Conservation (phyloP, 495 filamentous ascomycete species). For the Neurospora sp. region DNA sequence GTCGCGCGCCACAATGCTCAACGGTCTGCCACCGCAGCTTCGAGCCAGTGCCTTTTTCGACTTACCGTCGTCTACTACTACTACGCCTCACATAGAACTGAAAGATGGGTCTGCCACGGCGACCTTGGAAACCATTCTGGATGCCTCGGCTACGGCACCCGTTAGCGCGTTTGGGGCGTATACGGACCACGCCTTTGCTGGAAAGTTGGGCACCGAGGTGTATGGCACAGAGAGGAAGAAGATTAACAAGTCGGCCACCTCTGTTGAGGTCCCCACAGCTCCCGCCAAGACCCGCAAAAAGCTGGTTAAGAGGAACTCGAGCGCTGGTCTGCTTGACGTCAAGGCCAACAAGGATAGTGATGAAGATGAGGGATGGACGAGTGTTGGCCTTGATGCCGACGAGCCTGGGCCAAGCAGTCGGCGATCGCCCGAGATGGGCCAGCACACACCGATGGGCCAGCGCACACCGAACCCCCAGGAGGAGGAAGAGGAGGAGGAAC, state of each 20-base stretch:
- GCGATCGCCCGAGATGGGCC: not conserved
- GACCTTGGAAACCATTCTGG: conserved; percentile 85
- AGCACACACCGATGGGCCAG: conserved; percentile 5
- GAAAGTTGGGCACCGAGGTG: conserved; percentile 55
- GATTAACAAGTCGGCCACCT: conserved; percentile 15
- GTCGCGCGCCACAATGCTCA: conserved; percentile 30
- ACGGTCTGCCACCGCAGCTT: conserved; percentile 70
- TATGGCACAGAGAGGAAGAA: conserved; percentile 44
- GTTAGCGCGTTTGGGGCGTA: conserved; percentile 89
- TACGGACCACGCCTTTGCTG: conserved; percentile 82
- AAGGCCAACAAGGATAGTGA: conserved; percentile 6
- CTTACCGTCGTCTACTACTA: conserved; percentile 36
- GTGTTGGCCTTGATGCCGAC: conserved; percentile 2
- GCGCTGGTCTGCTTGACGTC: conserved; percentile 5
- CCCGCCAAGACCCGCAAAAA: conserved; percentile 8
- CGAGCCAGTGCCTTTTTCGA: conserved; percentile 90
- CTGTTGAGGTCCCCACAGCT: conserved; percentile 2
- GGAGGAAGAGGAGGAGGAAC: conserved; percentile 25
- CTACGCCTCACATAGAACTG: conserved; percentile 46
- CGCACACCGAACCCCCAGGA: conserved; percentile 11
- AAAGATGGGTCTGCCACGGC: conserved; percentile 74
- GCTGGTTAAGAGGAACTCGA: conserved; percentile 16
- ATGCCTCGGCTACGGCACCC: conserved; percentile 89
- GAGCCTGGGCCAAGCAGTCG: not conserved
- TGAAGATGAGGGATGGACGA: conserved; percentile 10